Evolutionary conservation across 1,139 yeast species (phyloP), one percentile per base, ranked within the genome.

Genomic region (Blastobotrys arbuscula): DNA sequence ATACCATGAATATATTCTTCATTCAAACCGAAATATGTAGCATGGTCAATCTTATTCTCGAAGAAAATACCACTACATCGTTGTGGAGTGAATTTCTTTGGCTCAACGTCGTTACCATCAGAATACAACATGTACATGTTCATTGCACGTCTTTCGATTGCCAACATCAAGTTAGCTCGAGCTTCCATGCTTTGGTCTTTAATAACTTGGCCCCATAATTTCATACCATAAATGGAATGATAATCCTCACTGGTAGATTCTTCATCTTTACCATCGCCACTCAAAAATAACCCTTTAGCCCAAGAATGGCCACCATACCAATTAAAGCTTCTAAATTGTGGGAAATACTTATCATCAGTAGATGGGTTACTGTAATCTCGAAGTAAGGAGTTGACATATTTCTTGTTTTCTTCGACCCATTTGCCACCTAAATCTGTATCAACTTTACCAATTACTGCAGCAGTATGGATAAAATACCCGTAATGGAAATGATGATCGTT

Each of bases 1-100:
- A 90, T 88, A 61, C 96, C 96, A 58, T 89, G 96, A 46, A 89
- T 87, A 63, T 82, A 90, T 64, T 89, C 89, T 42, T 73, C 65
- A 44, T 78, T 72, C 57, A 72, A 70, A 2, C 95, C 95, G 61
- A 87, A 87, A 65, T 82, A 87, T 0, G 96, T 90, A 2, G 96
- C 87, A 67, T 86, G 94, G 58, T 86, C 95, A 53, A 86, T 71
- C 68, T 90, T 89, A 65, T 89, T 88, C 62, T 88, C 96, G 65
- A 80, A 83, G 20, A 58, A 49, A 39, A 84, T 84, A 50, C 94
- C 94, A 45, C 83, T 70, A 33, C 82, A 89, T 61, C 77, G 79
- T 68, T 84, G 84, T 33, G 72, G 72, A 49, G 77, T 63, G 53
- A 79, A 72, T 49, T 78, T 77, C 19, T 44, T 41, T 37, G 53